A percentile compares a stretch with the other conserved stretches of the same genome.
Conservation (phyloP, 2,329 filamentous ascomycete species). For the Cladosporium sp. region DNA sequence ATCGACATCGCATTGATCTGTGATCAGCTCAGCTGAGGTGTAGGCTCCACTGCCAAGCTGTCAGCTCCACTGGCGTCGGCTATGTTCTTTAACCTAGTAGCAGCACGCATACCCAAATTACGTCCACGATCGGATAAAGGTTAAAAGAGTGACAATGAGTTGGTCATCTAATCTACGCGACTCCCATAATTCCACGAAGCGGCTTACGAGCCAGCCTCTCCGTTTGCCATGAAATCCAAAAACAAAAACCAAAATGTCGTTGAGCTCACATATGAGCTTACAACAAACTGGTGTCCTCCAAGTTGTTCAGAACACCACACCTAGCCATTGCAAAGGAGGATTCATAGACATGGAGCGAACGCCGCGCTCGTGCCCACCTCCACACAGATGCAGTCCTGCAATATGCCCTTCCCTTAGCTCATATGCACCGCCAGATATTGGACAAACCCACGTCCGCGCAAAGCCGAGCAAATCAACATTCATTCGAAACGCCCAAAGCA, state of each 20-base stretch:
- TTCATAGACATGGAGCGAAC: not conserved
- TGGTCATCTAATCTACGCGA: conserved; percentile 19
- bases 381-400: not conserved
- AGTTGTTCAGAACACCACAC: not conserved
- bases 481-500: not conserved
- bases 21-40: not conserved
- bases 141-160: conserved; percentile 19
- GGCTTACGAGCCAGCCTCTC: not conserved
- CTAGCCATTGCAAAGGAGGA: not conserved
- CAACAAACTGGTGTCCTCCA: not conserved
- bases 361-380: not conserved
- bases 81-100: not conserved
- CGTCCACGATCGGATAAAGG: not conserved
- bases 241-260: not conserved
- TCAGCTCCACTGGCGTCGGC: not conserved
- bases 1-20: not conserved
- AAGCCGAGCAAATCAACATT: not conserved
- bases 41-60: not conserved
- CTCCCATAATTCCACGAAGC: not conserved
- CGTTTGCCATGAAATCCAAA: not conserved
- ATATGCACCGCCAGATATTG: not conserved
- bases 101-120: not conserved
- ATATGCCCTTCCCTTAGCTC: not conserved
- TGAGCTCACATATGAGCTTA: not conserved
- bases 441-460: not conserved